These are phyloP conservation scores for Psilocybe subaeruginosa DNA, from an alignment of 768 basidiomycete genomes.

Conservation along the genomic window DNA sequence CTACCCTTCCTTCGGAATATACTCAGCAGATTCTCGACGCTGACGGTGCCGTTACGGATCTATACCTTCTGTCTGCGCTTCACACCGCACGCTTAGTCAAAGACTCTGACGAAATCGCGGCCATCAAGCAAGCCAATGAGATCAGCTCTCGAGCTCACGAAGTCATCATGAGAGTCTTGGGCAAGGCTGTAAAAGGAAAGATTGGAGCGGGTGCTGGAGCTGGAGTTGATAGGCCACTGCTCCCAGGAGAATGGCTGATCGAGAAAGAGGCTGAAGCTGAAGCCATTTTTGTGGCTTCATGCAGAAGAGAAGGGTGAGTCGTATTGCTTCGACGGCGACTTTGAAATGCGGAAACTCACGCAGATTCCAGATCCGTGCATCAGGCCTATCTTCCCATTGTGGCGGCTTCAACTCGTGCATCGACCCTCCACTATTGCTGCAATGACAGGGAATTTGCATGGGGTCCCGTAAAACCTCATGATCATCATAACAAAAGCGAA, in stretches of 20 bases:
- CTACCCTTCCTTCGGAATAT: slow-evolving; percentile 47
- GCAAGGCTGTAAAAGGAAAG: slow-evolving; percentile 64
- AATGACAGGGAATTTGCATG: slow-evolving; percentile 88
- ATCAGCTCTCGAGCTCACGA: slow-evolving; percentile 93
- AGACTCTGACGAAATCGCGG: slow-evolving; percentile 68
- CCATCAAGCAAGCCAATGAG: slow-evolving; percentile 78
- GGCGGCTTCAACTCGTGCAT: slow-evolving; percentile 83
- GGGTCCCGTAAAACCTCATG: slow-evolving; percentile 67
- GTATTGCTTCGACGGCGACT: not conserved
- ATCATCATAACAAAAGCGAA: slow-evolving; percentile 54
- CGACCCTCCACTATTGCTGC: slow-evolving; percentile 94
- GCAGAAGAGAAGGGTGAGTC: slow-evolving; percentile 82
- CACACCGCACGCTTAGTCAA: slow-evolving; percentile 83
- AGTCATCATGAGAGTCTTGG: slow-evolving; percentile 89
- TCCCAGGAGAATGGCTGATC: slow-evolving; percentile 86
- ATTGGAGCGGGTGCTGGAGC: slow-evolving; percentile 48
- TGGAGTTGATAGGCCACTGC: slow-evolving; percentile 49
- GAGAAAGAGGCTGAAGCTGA: slow-evolving; percentile 94
- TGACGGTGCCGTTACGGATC: slow-evolving; percentile 49
- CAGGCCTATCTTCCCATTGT: slow-evolving; percentile 95
- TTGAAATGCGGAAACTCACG: slow-evolving; percentile 3
- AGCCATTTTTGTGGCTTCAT: slow-evolving; percentile 90
- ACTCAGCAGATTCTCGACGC: slow-evolving; percentile 37
- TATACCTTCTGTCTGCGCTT: slow-evolving; percentile 76
- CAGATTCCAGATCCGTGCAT: slow-evolving; percentile 63